Evolutionary conservation across 129 eudicot genomes (phyloP), one percentile per base, ranked within the genome.

Genomic region (Pittosporum tobira): DNA sequence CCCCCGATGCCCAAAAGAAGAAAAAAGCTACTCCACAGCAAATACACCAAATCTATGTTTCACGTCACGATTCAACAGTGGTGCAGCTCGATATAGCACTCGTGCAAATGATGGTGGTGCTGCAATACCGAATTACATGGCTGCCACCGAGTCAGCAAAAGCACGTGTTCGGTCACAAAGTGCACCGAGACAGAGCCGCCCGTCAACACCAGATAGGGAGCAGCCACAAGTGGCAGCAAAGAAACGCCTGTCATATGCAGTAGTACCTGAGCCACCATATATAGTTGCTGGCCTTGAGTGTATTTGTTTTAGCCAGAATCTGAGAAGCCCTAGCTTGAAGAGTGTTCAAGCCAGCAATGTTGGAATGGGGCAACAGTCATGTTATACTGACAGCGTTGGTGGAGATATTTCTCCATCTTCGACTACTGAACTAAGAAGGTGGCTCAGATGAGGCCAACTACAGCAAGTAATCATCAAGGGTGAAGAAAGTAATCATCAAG

Each of bases 361-460:
- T 45, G 89, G 89, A 19, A 63, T 86, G 79, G 95, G 88, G 51
- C 85, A 71, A 10, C 82, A 73, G 20, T 75, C 83, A 50, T 77
- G 69, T 50, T 74, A 77, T 34, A 75, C 84, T 11, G 98, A 91
- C n/a, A 80, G 87, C 51, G 30, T 57, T 7, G 87, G 83, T 28
- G 94, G 94, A 66, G 95, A 86, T 29, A 59, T 80, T 37, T 86
- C 98, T 42, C 95, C 95, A 0, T 84, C 85, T 72, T 91, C 95
- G 1, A 91, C 98, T 34, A 86, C 93, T 31, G 94, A 86, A 58
- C 68, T 86, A 44, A 66, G 88, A 55, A 73, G 79, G 73, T 86
- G 95, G 89, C 62, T 91, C 46, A 75, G 90, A 66, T 86, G 82
- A 85, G 55, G 28, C 9, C 6, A 9, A 5, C 0, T 29, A 8